Conservation (phyloP, 768 basidiomycete species). For the Leccinum subgranulosum region DNA sequence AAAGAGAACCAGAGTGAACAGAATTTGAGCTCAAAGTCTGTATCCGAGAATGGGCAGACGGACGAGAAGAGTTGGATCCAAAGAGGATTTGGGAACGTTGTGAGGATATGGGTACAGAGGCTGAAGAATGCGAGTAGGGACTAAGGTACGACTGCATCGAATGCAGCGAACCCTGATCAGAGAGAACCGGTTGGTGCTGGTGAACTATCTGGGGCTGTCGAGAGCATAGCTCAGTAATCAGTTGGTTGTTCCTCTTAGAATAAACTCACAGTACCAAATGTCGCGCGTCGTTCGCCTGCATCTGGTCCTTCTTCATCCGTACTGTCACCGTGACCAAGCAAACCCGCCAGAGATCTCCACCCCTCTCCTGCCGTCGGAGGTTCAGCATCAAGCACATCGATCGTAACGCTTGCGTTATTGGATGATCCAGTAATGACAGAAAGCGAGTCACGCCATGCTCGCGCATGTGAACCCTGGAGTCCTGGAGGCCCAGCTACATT, state of each 20-base stretch:
- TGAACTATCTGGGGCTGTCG: constrained; percentile 45
- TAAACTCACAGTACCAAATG: constrained; percentile 60
- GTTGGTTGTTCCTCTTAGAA: not conserved
- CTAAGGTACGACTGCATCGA: constrained; percentile 58
- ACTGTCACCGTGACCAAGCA: constrained; percentile 19
- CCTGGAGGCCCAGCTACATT: constrained; percentile 35
- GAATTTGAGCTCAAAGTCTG: constrained; percentile 36
- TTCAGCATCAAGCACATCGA: constrained; percentile 66
- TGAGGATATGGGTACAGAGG: constrained; percentile 51
- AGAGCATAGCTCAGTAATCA: constrained; percentile 14
- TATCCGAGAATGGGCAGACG: constrained; percentile 43
- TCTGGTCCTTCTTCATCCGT: constrained; percentile 16
- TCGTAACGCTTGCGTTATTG: constrained; percentile 35
- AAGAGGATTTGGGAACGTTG: constrained; percentile 40
- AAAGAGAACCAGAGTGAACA: constrained; percentile 50
- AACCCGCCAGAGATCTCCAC: constrained; percentile 53
- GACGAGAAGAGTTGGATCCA: constrained; percentile 55
- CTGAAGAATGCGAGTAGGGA: constrained; percentile 45
- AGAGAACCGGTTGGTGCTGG: constrained; percentile 38
- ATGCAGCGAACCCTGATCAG: constrained; percentile 64
- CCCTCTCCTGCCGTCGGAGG: constrained; percentile 60
- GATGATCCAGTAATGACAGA: constrained; percentile 32
- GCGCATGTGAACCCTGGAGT: constrained; percentile 29
- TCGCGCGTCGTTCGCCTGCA: constrained; percentile 42
- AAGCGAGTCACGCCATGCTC: constrained; percentile 35